Evolutionary conservation across 2,329 filamentous ascomycete species (phyloP), one percentile per base, ranked within the genome.

Genomic region (Aspergillus luchuensis): DNA sequence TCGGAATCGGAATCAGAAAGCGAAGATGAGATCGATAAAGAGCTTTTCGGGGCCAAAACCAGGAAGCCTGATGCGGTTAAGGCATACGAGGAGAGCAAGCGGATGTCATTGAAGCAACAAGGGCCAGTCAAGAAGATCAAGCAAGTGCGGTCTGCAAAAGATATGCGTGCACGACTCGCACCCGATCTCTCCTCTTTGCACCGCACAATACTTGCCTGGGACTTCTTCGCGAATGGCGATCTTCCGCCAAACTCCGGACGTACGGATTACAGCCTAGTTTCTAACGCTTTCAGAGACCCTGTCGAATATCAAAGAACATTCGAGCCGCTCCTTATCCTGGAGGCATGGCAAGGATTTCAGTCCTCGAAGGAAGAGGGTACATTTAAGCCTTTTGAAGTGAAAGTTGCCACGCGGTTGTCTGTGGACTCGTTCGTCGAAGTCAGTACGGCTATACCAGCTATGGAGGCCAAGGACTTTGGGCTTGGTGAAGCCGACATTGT

Each of bases 351-450:
- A 72, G 91, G 91, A 4, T 95, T 99, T 73, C 89, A 96, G 54
- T 93, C 92, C 53, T 86, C 91, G 19, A 93, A 93, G 73, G 92
- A 97, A 70, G 95, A 99, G 75, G 87, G 89, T 51, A 90, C 85
- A 19, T 87, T 88, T 65, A 92, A 89, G 71, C 82, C 91, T 0
- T 96, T 97, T 71, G 91, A 92, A 62, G 87, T 98, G 75, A 96
- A 93, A 71, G 86, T 99, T 56, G 85, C 91, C 53, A 96, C 90
- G 70, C 90, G 95, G 63, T 88, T 95, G 71, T 95, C 89, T 50
- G 92, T 99, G 10, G 95, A 99, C 76, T 90, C 89, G 54, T 98
- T 96, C 70, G 85, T 97, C 63, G 95, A 99, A 78, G 87, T 98
- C 62, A 94, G 91, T 66, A 96, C 91, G 52, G 87, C 87, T 2